Base-by-base conservation (phyloP, 768 basidiomycete species). In the Trametes sanguinea region DNA sequence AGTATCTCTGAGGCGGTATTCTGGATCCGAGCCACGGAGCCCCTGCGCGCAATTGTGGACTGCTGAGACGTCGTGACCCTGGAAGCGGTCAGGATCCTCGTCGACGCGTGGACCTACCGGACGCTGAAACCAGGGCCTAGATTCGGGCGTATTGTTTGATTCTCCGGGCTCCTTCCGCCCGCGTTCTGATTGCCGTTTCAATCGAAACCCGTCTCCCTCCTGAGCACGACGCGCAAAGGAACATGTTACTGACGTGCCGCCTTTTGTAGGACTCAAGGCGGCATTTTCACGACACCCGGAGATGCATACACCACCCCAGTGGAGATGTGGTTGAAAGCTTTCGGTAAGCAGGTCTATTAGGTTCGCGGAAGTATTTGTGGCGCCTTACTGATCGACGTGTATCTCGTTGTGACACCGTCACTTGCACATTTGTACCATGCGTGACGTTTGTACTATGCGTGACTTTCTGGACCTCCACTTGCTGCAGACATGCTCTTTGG, bases 301-400 rank as follows among this genome's bases (percentile, higher is more conserved):
- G 91, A 94, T 74, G 90, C 90, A 27, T 92, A 89, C 71, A 93
- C 90, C 42, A 92, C 92, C 6, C 92, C 92, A 1, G 83, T 94
- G 48, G 92, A 94, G 69, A 92, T 94, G 89, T 94, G 92, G 92
- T 85, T 92, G 57, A 92, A 90, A 72, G 89, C 82, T 14, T 82
- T 94, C 52, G 92, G 92, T 92, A 73, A 75, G 87, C 77, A 22
- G 22, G 39, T 44, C 42, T 37, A 58, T 64, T 42, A 64, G 50
- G 64, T 69, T 70, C 69, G 67, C 85, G 85, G 84, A 85, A 87
- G 76, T 85, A 85, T 59, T 57, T 65, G 46, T 39, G 47, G 50
- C 64, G 62, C 63, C 42, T 44, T 60, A 51, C 57, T 66, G 62
- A 65, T 66, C 61, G 63, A 51, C 48, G 39, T 30, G 39, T 54